Evolutionary conservation across 2,329 filamentous ascomycete species (phyloP).

Genomic region (Basipetospora sp.): DNA sequence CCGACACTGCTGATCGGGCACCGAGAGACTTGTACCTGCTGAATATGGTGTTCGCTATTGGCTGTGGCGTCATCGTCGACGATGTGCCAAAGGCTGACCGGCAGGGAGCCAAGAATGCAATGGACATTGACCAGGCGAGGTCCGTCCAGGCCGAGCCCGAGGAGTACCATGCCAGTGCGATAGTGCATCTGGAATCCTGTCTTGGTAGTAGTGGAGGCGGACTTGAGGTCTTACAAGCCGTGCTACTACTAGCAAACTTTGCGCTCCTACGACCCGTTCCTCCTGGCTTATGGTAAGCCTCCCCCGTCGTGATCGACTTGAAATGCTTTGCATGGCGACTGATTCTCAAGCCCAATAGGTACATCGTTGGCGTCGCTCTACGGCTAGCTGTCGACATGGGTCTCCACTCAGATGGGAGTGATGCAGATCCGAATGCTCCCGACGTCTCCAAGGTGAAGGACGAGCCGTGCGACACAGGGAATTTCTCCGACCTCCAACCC

Average conservation of each 20-base stretch:
- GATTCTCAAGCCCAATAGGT: constrained; percentile 31
- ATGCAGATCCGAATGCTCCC: constrained; percentile 30
- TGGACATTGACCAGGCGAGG: constrained; percentile 12
- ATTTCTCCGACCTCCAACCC: constrained; percentile 16
- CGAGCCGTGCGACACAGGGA: constrained; percentile 6
- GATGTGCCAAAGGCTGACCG: constrained; percentile 36
- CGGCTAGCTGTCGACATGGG: constrained; percentile 82
- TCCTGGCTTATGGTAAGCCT: constrained; percentile 64
- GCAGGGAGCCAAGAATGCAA: constrained; percentile 17
- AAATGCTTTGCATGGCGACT: neutral
- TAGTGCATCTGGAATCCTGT: constrained; percentile 79
- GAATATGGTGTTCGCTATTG: constrained; percentile 95
- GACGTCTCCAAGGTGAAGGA: constrained; percentile 17
- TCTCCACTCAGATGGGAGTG: constrained; percentile 71
- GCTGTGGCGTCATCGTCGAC: constrained; percentile 77
- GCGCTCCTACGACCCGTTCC: constrained; percentile 81
- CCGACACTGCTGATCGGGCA: constrained; percentile 50
- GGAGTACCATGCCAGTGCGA: constrained; percentile 89
- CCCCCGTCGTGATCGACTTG: constrained; percentile 2
- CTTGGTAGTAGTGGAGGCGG: constrained; percentile 76
- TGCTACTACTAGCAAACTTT: constrained; percentile 78
- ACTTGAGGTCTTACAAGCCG: constrained; percentile 83
- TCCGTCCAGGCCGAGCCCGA: constrained; percentile 59
- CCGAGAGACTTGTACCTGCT: constrained; percentile 80
- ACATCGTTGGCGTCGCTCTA: constrained; percentile 88